phyloP scores from a whole-genome alignment of 352 stramenopile genomes.

The Phytopythium helicoides region DNA sequence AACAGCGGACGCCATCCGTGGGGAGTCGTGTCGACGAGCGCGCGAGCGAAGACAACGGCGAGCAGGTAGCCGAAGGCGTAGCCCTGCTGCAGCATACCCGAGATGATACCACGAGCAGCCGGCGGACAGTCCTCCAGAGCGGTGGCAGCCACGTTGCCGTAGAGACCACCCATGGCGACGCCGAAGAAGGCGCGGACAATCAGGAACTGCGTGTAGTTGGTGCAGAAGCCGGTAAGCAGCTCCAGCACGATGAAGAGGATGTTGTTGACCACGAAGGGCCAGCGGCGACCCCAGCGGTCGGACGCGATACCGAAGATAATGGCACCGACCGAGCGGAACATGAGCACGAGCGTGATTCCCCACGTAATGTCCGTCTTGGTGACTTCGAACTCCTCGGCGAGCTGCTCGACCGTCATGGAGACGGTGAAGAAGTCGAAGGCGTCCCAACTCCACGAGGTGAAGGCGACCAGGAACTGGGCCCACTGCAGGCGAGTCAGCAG shows the following conservation, averaged over 20 bases:
- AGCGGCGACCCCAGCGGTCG: slow-evolving; percentile 42
- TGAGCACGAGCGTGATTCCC: no score
- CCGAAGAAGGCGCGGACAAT: slow-evolving; percentile 30
- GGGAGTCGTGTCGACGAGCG: slow-evolving; percentile 30
- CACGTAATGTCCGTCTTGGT: slow-evolving; percentile 44
- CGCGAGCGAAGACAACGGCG: slow-evolving; percentile 33
- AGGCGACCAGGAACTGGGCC: slow-evolving; percentile 33
- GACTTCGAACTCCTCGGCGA: slow-evolving; percentile 43
- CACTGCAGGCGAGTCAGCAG: no score
- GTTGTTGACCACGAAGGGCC: slow-evolving; percentile 42
- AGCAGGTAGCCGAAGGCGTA: no score
- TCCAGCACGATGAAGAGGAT: slow-evolving; percentile 37
- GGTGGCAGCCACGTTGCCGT: slow-evolving; percentile 39
- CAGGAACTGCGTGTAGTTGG: slow-evolving; percentile 38
- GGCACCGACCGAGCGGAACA: slow-evolving; percentile 36
- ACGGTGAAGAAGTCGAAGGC: slow-evolving; percentile 62
- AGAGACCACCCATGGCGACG: slow-evolving; percentile 43
- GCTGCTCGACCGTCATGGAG: slow-evolving; percentile 38
- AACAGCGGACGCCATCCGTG: slow-evolving; percentile 42
- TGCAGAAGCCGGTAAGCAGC: no score
- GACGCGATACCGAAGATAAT: slow-evolving; percentile 41
- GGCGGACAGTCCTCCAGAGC: slow-evolving; percentile 35
- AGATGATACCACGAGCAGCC: no score
- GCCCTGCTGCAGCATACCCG: no score
- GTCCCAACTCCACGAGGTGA: slow-evolving; percentile 41